Conservation (phyloP, 352 stramenopile species). For the Globisporangium emineosum region DNA sequence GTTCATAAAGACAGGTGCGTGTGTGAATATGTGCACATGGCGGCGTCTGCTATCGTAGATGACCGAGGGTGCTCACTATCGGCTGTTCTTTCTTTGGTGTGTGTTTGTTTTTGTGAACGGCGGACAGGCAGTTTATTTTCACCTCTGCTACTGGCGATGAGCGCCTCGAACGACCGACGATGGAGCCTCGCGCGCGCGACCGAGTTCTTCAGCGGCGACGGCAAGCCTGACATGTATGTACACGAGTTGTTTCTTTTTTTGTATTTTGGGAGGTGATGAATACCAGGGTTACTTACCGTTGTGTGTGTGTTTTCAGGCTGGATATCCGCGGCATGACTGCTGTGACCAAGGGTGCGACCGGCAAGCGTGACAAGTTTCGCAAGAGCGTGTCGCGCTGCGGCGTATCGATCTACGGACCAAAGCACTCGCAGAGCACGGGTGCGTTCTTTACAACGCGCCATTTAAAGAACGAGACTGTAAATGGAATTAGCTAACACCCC, state of each 20-base stretch:
- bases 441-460: not conserved
- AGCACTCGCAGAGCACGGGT: slow-evolving; percentile 61
- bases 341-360: slow-evolving; percentile 78
- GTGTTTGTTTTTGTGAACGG: not conserved
- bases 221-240: slow-evolving; percentile 80
- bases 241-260: not conserved
- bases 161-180: slow-evolving; percentile 57
- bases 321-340: slow-evolving; percentile 87
- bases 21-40: not conserved
- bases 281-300: not conserved
- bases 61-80: not conserved
- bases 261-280: not conserved
- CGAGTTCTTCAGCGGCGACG: slow-evolving; percentile 87
- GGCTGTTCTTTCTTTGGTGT: not conserved
- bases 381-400: slow-evolving; percentile 83
- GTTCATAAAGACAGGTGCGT: not conserved
- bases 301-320: slow-evolving; percentile 37
- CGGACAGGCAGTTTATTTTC: not conserved
- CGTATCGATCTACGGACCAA: slow-evolving; percentile 85
- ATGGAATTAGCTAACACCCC: not conserved
- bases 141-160: slow-evolving; percentile 43
- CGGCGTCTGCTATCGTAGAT: not conserved
- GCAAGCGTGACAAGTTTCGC: slow-evolving; percentile 87
- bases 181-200: slow-evolving; percentile 85
- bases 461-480: not conserved